These are phyloP conservation scores for Wickerhamomyces subpelliculosus DNA, from an alignment of 805 yeast species.

Conservation along the genomic window DNA sequence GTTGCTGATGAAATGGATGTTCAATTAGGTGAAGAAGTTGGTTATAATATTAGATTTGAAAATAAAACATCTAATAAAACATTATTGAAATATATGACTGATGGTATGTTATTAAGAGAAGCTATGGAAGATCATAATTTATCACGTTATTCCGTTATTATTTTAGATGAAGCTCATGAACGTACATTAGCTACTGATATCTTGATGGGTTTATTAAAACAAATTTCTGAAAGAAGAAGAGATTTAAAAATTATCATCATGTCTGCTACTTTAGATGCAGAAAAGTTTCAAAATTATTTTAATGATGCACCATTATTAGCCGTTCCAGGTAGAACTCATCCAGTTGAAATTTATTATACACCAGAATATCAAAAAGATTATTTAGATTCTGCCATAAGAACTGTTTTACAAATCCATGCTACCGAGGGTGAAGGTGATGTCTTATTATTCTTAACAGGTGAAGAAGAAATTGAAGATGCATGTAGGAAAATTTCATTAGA, in stretches of 20 bases:
- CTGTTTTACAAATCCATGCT: conserved; percentile 94
- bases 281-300: conserved; percentile 87
- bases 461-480: conserved; percentile 97
- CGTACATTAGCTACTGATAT: conserved; percentile 96
- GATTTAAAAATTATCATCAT: conserved; percentile 88
- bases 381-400: conserved; percentile 89
- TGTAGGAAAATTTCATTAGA: conserved; percentile 83
- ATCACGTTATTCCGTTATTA: conserved; percentile 76
- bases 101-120: conserved; percentile 95
- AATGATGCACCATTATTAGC: conserved; percentile 89
- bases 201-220: conserved; percentile 88
- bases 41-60: conserved; percentile 91
- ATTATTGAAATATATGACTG: conserved; percentile 91
- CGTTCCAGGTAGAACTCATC: conserved; percentile 97
- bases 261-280: conserved; percentile 98
- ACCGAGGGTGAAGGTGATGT: conserved; percentile 94
- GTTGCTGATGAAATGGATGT: conserved; percentile 98
- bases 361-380: conserved; percentile 96
- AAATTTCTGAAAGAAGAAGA: conserved; percentile 70
- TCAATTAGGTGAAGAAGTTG: conserved; percentile 86
- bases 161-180: conserved; percentile 97
- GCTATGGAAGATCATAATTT: conserved; percentile 94
- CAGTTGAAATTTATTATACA: conserved; percentile 94
- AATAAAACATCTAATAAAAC: conserved; percentile 79
- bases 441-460: conserved; percentile 85